A percentile compares a stretch with the other conserved stretches of the same genome.
Evolutionary conservation across 2,329 filamentous ascomycete genomes (phyloP).

Genomic region (Sclerotinia minor): DNA sequence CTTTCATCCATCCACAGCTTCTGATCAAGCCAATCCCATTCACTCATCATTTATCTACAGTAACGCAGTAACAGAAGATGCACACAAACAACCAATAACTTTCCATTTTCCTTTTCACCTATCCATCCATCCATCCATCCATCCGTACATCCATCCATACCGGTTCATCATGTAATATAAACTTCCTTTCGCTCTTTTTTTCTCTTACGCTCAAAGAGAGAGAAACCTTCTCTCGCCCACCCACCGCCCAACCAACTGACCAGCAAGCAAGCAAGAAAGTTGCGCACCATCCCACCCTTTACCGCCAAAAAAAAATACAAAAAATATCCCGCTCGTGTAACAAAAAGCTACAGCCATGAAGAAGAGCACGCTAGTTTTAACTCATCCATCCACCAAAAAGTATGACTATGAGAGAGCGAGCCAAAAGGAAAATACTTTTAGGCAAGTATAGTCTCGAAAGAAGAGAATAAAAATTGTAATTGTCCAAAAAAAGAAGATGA

Average conservation of each 20-base stretch:
- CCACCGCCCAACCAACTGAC: background rate
- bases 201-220: conserved; percentile 4
- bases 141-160: background rate
- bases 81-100: background rate
- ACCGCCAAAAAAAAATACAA: background rate
- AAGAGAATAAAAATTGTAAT: conserved; percentile 6
- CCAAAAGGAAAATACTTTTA: background rate
- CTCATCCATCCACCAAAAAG: background rate
- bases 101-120: background rate
- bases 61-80: background rate
- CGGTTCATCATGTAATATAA: background rate
- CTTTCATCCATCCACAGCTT: background rate
- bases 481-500: conserved; percentile 7
- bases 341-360: background rate
- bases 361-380: conserved; percentile 7
- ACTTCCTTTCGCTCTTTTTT: background rate
- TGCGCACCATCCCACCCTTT: background rate
- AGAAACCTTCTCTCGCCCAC: background rate
- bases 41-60: conserved; percentile 9
- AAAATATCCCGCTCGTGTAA: background rate
- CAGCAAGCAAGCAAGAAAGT: background rate
- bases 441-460: conserved; percentile 3
- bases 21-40: background rate
- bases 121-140: background rate
- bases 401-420: background rate